Percentiles rank a stretch among this genome's conserved stretches.
Evolutionary conservation across 2,329 filamentous ascomycete species (phyloP).

Genomic region (Cadophora malorum): DNA sequence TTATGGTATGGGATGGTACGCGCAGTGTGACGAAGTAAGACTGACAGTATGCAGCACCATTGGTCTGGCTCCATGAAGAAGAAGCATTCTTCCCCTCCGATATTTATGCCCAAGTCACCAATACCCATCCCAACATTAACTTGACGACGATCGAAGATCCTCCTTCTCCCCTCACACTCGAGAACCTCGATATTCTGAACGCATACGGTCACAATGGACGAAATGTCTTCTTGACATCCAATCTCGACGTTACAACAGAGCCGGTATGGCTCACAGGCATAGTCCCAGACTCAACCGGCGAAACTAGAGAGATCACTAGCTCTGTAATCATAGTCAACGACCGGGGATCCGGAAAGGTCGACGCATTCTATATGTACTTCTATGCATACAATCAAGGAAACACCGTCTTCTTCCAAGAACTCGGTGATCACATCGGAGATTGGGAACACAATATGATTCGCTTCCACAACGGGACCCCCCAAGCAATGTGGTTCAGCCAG

Average conservation of each 20-base stretch:
- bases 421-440: constrained; percentile 63
- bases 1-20: constrained; percentile 48
- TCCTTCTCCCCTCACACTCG: constrained; percentile 51
- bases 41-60: constrained; percentile 50
- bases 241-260: constrained; percentile 52
- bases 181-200: constrained; percentile 57
- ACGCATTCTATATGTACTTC: constrained; percentile 47
- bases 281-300: constrained; percentile 56
- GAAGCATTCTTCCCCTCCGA: constrained; percentile 58
- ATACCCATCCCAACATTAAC: constrained; percentile 54
- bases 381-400: constrained; percentile 46
- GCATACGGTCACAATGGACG: constrained; percentile 47
- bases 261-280: constrained; percentile 59
- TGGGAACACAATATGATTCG: constrained; percentile 74
- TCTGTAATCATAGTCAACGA: constrained; percentile 63
- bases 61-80: constrained; percentile 56
- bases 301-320: constrained; percentile 56
- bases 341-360: constrained; percentile 56
- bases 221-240: constrained; percentile 56
- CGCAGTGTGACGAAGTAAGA: background rate
- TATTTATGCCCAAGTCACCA: constrained; percentile 52
- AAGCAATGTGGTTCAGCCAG: constrained; percentile 67
- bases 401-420: constrained; percentile 42
- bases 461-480: constrained; percentile 61
- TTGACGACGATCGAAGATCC: constrained; percentile 48